phyloP scores from a whole-genome alignment of 2,329 filamentous ascomycete genomes.

The Nannizzia gypsea region DNA sequence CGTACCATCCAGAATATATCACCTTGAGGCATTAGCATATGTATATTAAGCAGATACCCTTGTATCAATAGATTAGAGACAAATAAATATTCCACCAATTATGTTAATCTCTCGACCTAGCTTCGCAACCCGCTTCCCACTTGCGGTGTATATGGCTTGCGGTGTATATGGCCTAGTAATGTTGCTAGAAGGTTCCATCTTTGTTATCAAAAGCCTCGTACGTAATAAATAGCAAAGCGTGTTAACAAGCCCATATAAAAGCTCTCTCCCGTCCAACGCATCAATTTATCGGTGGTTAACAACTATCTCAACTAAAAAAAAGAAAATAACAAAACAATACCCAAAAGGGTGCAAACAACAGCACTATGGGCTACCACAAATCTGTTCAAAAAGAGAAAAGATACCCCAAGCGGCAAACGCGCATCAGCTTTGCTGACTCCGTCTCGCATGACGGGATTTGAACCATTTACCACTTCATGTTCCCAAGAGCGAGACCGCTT shows the following conservation, averaged over 20 bases:
- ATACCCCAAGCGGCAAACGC: background rate
- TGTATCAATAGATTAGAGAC: slow-evolving; percentile 1
- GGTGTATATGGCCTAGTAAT: background rate
- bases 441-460: background rate
- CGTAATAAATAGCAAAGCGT: background rate
- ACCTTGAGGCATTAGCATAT: background rate
- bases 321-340: background rate
- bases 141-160: no score
- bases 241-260: background rate
- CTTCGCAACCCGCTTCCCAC: no score
- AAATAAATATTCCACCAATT: background rate
- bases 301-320: background rate
- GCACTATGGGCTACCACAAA: background rate
- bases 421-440: no score
- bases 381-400: background rate
- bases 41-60: background rate
- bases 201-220: background rate
- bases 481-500: slow-evolving; percentile 3
- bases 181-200: background rate
- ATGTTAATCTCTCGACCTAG: background rate
- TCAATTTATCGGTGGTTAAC: no score
- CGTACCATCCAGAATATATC: background rate
- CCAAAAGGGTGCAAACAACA: background rate
- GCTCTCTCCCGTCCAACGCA: background rate
- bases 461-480: background rate